Base-by-base conservation (phyloP, 164 flowering plant species). In the Santalum album region DNA sequence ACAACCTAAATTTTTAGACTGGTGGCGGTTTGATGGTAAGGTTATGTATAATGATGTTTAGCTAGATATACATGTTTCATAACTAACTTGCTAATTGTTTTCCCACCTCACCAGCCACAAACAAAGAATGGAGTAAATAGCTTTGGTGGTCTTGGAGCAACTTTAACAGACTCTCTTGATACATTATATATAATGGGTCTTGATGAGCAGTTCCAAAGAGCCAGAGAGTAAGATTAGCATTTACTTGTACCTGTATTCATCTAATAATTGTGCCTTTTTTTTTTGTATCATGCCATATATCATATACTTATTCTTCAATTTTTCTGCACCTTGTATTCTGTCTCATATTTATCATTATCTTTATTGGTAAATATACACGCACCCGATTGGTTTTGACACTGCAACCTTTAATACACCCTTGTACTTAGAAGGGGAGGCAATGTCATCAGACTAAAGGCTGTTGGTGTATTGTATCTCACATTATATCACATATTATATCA, bases 141-240 rank as follows among this genome's bases (percentile, higher is more conserved):
- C 78, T 94, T 90, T 78, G 97, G 99, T 61, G 95, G 97, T 57
- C 92, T 94, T 63, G 99, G 99, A 66, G 99, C 99, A 69, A 94
- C 99, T 46, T 25, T 94, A 25, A 57, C 90, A 42, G 99, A 94
- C 56, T 77, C 96, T 43, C 92, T 94, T 50, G 99, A 94, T 72
- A 94, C 99, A 17, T 67, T 94, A 60, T 90, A 72, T 67, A 94
- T 94, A 48, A 90, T 94, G 99, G 99, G 94, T 49, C 76, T 94
- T n/a, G 59, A 87, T 35, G 85, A 94, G 71, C 86, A 90, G 64
- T 94, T 94, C 60, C 83, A 87, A 47, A 86, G 65, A 62, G 97
- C 99, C 57, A 79, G 75, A 86, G 96, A 82, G 99, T 94, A 66
- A 90, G 96, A 81, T 51, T 43, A 18, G 9, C 54, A 12, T 24